Conservation (phyloP, 176 grass and related monocot species). For the Oryza meridionalis region DNA sequence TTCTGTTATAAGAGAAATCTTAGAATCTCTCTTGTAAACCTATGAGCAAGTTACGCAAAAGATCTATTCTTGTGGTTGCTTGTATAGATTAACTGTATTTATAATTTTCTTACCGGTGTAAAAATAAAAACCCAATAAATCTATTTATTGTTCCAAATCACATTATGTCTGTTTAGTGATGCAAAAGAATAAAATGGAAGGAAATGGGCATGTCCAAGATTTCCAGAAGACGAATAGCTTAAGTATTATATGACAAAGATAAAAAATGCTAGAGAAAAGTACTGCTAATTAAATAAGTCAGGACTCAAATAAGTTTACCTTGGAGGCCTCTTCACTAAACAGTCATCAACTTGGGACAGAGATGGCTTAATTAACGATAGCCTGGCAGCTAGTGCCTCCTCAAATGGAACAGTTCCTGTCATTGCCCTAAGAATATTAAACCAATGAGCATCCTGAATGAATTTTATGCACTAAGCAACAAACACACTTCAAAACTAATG, state of each 20-base stretch:
- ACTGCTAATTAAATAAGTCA: neutral
- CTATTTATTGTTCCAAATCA: neutral
- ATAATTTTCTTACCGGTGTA: neutral
- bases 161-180: neutral
- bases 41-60: neutral
- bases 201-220: neutral
- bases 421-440: conserved; percentile 65
- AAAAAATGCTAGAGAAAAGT: neutral
- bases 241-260: neutral
- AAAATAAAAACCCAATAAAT: neutral
- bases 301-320: conserved; percentile 39
- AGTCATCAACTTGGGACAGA: conserved; percentile 66
- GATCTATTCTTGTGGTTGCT: neutral
- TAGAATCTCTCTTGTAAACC: neutral
- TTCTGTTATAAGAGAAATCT: neutral
- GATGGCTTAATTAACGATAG: conserved; percentile 89
- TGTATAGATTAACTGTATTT: neutral
- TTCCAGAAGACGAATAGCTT: neutral
- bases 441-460: neutral
- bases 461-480: neutral
- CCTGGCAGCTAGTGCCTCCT: conserved; percentile 78
- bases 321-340: conserved; percentile 75
- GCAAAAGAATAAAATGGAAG: neutral
- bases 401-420: conserved; percentile 88
- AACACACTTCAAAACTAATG: neutral